Conservation (phyloP, 257 asterid genomes). For the Nicotiana noctiflora region DNA sequence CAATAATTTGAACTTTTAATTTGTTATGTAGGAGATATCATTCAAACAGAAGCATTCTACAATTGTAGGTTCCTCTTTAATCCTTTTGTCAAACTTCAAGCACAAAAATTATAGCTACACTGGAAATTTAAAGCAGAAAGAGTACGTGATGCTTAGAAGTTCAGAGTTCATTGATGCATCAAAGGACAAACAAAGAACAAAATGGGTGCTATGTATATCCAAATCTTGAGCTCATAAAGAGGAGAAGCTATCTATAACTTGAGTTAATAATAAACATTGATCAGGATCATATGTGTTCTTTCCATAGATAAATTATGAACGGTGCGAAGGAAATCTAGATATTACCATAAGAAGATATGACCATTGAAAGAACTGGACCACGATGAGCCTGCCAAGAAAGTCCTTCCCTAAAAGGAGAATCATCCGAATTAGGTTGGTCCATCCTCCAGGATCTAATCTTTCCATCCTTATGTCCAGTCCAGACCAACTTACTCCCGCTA, state of each 20-base stretch:
- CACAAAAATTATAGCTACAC: not conserved
- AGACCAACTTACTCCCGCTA: conserved; percentile 67
- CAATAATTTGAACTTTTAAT: not conserved
- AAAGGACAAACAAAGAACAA: not conserved
- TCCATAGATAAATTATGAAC: not conserved
- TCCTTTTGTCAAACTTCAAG: not conserved
- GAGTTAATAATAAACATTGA: not conserved
- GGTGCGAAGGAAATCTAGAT: not conserved
- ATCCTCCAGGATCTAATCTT: conserved; percentile 88
- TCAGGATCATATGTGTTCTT: not conserved
- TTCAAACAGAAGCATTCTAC: not conserved
- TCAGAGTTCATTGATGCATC: not conserved
- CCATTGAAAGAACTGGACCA: conserved; percentile 68
- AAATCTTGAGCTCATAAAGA: not conserved
- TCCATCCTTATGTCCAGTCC: conserved; percentile 98
- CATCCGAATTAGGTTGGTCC: conserved; percentile 60
- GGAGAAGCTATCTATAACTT: not conserved
- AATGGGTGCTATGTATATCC: not conserved
- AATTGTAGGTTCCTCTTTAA: not conserved
- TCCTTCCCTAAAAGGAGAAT: conserved; percentile 63
- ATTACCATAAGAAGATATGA: conserved; percentile 75
- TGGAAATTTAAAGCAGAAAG: not conserved
- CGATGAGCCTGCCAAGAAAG: conserved; percentile 96
- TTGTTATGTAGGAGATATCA: not conserved
- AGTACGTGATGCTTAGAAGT: not conserved